Percentiles rank a stretch among this genome's conserved stretches.
These are phyloP conservation scores for Triglochin maritima DNA, from an alignment of 106 monocot genomes.

Conservation along the genomic window DNA sequence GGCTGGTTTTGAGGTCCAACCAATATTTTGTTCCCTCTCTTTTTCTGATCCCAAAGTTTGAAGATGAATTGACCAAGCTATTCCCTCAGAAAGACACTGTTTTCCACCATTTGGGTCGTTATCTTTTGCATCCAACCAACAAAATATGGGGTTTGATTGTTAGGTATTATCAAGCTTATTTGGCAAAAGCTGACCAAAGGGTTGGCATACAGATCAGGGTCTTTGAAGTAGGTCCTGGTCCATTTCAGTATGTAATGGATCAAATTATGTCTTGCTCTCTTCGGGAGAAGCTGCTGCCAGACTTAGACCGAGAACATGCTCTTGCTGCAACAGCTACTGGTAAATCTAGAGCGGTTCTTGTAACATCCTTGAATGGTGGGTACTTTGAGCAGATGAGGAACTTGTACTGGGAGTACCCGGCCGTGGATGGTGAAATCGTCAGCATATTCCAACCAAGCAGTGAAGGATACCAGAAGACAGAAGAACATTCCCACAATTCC, in stretches of 20 bases:
- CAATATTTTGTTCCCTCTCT: conserved; percentile 74
- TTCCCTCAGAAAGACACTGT: conserved; percentile 76
- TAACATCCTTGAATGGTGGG: conserved; percentile 24
- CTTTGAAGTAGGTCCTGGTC: conserved; percentile 28
- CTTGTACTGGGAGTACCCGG: conserved; percentile 31
- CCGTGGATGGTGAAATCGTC: conserved; percentile 31
- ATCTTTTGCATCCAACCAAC: conserved; percentile 77
- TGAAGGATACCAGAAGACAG: conserved; percentile 27
- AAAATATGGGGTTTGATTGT: conserved; percentile 65
- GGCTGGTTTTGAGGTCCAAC: conserved; percentile 58
- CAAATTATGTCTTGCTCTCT: conserved; percentile 12
- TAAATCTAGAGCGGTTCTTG: conserved; percentile 28
- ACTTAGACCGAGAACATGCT: conserved; percentile 8
- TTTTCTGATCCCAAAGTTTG: conserved; percentile 47
- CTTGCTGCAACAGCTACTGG: neutral
- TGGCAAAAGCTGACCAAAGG: conserved; percentile 46
- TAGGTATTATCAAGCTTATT: conserved; percentile 63
- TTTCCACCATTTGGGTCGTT: conserved; percentile 79
- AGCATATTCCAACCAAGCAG: conserved; percentile 44
- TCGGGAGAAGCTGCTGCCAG: conserved; percentile 13
- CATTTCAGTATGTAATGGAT: conserved; percentile 24
- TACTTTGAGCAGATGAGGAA: conserved; percentile 22
- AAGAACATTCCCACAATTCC: conserved; percentile 27
- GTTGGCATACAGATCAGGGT: conserved; percentile 71
- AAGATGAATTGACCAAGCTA: conserved; percentile 43